These are phyloP conservation scores for Tylopilus vinaceipallidus DNA, from an alignment of 768 basidiomycete species.

Conservation along the genomic window DNA sequence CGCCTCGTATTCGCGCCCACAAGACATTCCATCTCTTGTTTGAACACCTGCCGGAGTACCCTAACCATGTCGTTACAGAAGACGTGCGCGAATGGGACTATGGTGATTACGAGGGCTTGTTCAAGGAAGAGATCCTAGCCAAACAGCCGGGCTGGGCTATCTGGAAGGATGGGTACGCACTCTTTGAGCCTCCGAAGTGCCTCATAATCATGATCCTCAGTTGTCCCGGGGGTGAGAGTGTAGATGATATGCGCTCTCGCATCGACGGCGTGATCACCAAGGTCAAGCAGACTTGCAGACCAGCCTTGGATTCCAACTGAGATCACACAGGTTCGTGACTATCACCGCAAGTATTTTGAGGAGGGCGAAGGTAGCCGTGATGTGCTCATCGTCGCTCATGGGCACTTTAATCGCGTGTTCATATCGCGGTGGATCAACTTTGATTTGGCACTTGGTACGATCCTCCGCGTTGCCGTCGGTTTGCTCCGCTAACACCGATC, in stretches of 20 bases:
- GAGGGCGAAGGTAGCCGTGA: constrained; percentile 77
- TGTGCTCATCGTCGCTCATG: constrained; percentile 88
- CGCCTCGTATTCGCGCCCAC: constrained; percentile 85
- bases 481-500: constrained; percentile 7
- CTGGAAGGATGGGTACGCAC: constrained; percentile 74
- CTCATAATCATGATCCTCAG: constrained; percentile 36
- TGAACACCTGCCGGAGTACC: constrained; percentile 42
- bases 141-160: constrained; percentile 68
- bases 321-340: constrained; percentile 61
- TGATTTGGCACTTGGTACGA: constrained; percentile 54
- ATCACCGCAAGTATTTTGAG: constrained; percentile 69
- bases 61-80: constrained; percentile 60
- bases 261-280: constrained; percentile 75
- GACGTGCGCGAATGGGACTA: constrained; percentile 87
- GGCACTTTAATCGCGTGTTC: constrained; percentile 72
- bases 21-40: constrained; percentile 85
- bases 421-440: constrained; percentile 83
- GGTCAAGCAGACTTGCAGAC: constrained; percentile 41
- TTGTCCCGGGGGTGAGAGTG: constrained; percentile 87
- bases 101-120: constrained; percentile 85
- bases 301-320: constrained; percentile 4
- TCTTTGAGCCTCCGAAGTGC: background rate
- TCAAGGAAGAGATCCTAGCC: constrained; percentile 72
- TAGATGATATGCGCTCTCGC: constrained; percentile 72
- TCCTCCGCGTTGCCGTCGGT: background rate